Conservation (phyloP, 148 eudicot genomes). For the Arbutus unedo region DNA sequence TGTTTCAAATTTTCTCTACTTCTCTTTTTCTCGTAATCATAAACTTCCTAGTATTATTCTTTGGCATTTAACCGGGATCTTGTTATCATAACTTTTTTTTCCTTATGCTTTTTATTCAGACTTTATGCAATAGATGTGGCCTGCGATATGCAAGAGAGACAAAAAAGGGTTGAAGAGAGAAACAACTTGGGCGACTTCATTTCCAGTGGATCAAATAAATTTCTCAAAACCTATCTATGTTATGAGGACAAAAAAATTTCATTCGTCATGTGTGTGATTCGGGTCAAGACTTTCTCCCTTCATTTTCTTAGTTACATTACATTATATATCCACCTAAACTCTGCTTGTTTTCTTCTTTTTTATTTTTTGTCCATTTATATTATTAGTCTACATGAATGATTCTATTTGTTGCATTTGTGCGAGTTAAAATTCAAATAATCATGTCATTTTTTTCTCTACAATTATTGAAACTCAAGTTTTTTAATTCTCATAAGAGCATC, state of each 20-base stretch:
- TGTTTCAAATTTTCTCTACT: too few relatives aligned
- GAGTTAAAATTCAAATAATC: background rate
- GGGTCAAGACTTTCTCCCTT: background rate
- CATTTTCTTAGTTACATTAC: background rate
- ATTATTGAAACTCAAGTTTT: background rate
- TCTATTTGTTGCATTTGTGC: background rate
- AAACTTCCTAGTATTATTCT: background rate
- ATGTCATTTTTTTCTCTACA: background rate
- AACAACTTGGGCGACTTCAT: background rate
- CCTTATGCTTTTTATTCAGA: background rate
- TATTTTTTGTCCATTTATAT: too few relatives aligned
- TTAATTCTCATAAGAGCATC: background rate
- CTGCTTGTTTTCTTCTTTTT: background rate
- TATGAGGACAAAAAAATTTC: too few relatives aligned
- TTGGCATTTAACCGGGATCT: background rate
- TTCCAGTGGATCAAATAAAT: background rate
- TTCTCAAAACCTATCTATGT: background rate
- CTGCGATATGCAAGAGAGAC: background rate
- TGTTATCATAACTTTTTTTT: background rate
- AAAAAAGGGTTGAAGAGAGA: background rate
- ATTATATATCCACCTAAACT: background rate
- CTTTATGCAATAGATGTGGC: constrained; percentile 14
- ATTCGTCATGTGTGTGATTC: background rate
- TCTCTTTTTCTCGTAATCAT: too few relatives aligned
- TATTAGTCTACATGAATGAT: background rate